phyloP scores from a whole-genome alignment of 106 monocot genomes.

The Dioscorea zingiberensis region DNA sequence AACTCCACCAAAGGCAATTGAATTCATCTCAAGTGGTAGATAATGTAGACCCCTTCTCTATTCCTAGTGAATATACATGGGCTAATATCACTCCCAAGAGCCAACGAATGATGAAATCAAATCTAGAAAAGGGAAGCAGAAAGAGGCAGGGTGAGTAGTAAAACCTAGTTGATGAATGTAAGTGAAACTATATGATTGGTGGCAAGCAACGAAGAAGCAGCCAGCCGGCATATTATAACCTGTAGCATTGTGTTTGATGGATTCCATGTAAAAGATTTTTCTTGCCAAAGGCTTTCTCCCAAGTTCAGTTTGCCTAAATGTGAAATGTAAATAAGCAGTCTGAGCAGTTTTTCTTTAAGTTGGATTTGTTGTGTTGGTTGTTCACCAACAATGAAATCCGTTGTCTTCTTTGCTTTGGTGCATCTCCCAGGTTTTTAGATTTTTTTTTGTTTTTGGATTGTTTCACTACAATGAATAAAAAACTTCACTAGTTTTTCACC shows the following conservation, averaged over 20 bases:
- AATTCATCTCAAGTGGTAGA: constrained; percentile 36
- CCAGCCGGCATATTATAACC: neutral
- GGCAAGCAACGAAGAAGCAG: too few relatives aligned
- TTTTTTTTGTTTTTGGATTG: too few relatives aligned
- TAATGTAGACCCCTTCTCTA: constrained; percentile 50
- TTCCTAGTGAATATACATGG: constrained; percentile 67
- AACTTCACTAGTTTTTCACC: too few relatives aligned
- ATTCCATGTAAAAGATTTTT: neutral
- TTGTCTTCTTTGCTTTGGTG: too few relatives aligned
- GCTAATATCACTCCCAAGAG: constrained; percentile 22
- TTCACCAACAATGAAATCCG: too few relatives aligned
- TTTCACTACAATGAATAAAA: too few relatives aligned
- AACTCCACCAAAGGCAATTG: constrained; percentile 28
- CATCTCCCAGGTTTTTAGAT: too few relatives aligned
- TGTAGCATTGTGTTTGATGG: neutral
- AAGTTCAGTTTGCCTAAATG: too few relatives aligned
- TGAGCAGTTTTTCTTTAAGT: too few relatives aligned
- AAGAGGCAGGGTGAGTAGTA: constrained; percentile 20
- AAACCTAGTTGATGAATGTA: too few relatives aligned
- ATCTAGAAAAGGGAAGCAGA: constrained; percentile 36
- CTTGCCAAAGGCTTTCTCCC: neutral
- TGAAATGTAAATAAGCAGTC: too few relatives aligned
- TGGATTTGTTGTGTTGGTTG: too few relatives aligned
- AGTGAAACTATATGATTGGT: neutral
- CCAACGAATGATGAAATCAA: constrained; percentile 33